Base-by-base conservation (phyloP, 1,284 basidiomycete genomes). In the Ustilago tritici region DNA sequence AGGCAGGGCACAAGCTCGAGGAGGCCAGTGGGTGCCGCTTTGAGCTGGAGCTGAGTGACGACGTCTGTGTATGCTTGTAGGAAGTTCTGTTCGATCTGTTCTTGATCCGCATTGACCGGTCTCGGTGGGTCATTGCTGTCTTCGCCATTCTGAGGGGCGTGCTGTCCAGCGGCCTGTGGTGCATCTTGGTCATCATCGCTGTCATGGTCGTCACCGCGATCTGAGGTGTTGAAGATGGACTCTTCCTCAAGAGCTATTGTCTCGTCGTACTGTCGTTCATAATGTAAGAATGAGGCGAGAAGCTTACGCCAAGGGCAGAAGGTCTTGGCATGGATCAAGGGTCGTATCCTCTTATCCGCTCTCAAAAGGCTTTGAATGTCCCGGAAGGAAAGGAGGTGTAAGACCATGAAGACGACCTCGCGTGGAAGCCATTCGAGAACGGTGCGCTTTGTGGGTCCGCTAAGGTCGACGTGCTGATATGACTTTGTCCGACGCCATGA, bases 381-480 rank as follows among this genome's bases (percentile, higher is more conserved):
- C 23, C 53, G 62, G 14, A 79, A 75, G 15, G 76, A 77, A 17
- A 83, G 65, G 41, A 75, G 65, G 34, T 71, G 65, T 1, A 83
- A 74, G 40, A 76, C 62, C 56, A 73, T 76, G 46, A 81, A 77
- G 35, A 81, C 78, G 17, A 78, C 66, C 46, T 78, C 76, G 41
- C 78, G 71, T 41, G 78, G 77, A 17, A 83, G 78, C 69, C 81
- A 82, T 61, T 82, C 80, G 31, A 82, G 78, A 6, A 82, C 68
- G 8, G 80, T 82, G 3, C 80, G 64, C 12, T 79, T 79, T 14
- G 64, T 65, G 5, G 76, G 61, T 0, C 74, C 69, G 41, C 14
- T 65, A 23, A 77, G 75, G 49, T 72, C 64, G 17, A 52, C 67
- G 32, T 72, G 70, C 55, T 77, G 75, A 47, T 77, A 65, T 15